These are phyloP conservation scores for Pythium chondricola DNA, from an alignment of 352 stramenopile genomes.

Conservation along the genomic window DNA sequence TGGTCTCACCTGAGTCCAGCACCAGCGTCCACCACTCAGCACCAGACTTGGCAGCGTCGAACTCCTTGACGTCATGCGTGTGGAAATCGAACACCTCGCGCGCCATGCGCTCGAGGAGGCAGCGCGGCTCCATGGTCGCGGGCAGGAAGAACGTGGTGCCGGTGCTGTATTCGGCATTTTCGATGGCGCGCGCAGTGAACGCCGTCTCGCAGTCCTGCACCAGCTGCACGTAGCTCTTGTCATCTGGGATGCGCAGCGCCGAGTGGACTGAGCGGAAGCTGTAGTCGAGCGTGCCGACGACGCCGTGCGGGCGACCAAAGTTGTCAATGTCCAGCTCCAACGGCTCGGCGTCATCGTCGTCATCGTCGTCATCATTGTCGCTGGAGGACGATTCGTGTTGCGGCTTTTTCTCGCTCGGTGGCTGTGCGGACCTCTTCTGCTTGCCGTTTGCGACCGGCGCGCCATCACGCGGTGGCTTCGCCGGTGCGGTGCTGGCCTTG, in stretches of 20 bases:
- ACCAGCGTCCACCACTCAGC: slow-evolving; percentile 89
- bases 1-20: slow-evolving; percentile 39
- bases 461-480: neutral
- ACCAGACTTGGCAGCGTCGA: slow-evolving; percentile 44
- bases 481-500: neutral
- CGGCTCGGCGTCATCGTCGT: slow-evolving; percentile 14
- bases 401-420: too few species aligned
- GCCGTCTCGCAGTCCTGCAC: slow-evolving; percentile 36
- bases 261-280: slow-evolving; percentile 23
- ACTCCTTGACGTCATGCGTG: slow-evolving; percentile 34
- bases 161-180: slow-evolving; percentile 48
- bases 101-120: slow-evolving; percentile 63
- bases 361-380: slow-evolving; percentile 8
- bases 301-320: slow-evolving; percentile 23
- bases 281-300: slow-evolving; percentile 21
- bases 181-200: slow-evolving; percentile 40
- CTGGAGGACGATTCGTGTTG: too few species aligned
- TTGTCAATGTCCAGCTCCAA: slow-evolving; percentile 26
- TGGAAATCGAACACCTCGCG: slow-evolving; percentile 77
- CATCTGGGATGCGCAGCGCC: slow-evolving; percentile 15
- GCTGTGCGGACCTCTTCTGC: too few species aligned
- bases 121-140: slow-evolving; percentile 41
- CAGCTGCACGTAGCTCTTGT: slow-evolving; percentile 24
- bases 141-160: slow-evolving; percentile 53
- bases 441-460: neutral